Evolutionary conservation across 306 rosid genomes (phyloP).

Genomic region (Cercis canadensis): DNA sequence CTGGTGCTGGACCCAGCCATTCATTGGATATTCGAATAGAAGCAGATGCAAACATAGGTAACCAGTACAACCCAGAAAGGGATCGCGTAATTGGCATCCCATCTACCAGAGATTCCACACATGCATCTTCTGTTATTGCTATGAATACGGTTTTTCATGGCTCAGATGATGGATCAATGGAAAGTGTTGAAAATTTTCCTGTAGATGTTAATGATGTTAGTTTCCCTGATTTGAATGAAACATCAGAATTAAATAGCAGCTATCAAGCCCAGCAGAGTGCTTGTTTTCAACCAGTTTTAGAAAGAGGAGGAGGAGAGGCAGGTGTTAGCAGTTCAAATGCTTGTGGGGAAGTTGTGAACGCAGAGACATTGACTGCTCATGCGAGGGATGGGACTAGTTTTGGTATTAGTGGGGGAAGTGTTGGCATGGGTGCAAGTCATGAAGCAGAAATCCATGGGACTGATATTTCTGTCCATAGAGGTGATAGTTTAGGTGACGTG

Average conservation of each 20-base stretch:
- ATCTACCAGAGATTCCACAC: slow-evolving; percentile 78
- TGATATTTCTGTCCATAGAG: slow-evolving; percentile 87
- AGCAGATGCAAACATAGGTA: slow-evolving; percentile 38
- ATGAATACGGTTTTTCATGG: slow-evolving; percentile 75
- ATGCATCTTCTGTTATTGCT: slow-evolving; percentile 94
- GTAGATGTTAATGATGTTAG: slow-evolving; percentile 69
- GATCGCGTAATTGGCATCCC: slow-evolving; percentile 60
- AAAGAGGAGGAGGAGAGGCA: slow-evolving; percentile 71
- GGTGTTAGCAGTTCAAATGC: slow-evolving; percentile 96
- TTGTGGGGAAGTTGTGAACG: slow-evolving; percentile 91
- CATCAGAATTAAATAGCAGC: slow-evolving; percentile 88
- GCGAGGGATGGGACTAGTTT: slow-evolving; percentile 90
- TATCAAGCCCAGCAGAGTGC: slow-evolving; percentile 87
- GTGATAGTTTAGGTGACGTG: slow-evolving; percentile 89
- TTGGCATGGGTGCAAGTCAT: slow-evolving; percentile 98
- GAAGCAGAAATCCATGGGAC: slow-evolving; percentile 99
- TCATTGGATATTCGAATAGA: slow-evolving; percentile 66
- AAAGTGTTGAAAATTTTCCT: slow-evolving; percentile 93
- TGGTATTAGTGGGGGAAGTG: slow-evolving; percentile 98
- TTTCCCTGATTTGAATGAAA: slow-evolving; percentile 88
- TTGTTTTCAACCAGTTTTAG: slow-evolving; percentile 67
- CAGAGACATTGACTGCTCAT: slow-evolving; percentile 76
- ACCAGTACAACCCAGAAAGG: slow-evolving; percentile 60
- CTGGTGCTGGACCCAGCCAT: slow-evolving; percentile 77
- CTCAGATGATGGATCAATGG: slow-evolving; percentile 91